phyloP scores from a whole-genome alignment of 1,284 basidiomycete genomes.

The Lentinula novae-zelandiae region DNA sequence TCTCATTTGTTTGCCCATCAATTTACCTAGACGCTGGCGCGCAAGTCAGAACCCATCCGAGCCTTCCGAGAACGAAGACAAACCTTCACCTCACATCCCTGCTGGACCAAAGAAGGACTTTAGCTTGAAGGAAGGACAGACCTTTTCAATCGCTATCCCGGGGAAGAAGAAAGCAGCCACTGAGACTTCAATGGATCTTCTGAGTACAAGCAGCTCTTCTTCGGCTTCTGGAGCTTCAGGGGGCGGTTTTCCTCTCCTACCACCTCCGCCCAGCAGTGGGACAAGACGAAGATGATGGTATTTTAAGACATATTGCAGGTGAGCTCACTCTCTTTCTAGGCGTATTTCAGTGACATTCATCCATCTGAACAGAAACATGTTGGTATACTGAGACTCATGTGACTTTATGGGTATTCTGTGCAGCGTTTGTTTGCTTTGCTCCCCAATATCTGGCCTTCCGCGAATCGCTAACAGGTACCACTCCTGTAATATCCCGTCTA shows the following conservation, averaged over 20 bases:
- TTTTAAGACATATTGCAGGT: neutral
- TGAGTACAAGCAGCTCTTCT: constrained; percentile 27
- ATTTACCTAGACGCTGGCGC: constrained; percentile 50
- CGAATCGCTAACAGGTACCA: no score
- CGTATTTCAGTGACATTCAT: neutral
- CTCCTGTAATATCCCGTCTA: no score
- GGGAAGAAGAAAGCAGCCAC: constrained; percentile 49
- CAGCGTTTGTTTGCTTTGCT: neutral
- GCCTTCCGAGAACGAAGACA: constrained; percentile 32
- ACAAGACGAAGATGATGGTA: constrained; percentile 26
- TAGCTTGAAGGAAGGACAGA: constrained; percentile 94
- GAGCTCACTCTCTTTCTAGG: neutral
- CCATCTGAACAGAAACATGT: neutral
- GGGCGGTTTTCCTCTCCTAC: constrained; percentile 60
- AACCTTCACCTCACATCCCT: constrained; percentile 57
- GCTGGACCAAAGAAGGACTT: constrained; percentile 91
- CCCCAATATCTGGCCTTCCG: no score
- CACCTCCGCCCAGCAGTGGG: constrained; percentile 65
- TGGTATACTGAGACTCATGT: neutral
- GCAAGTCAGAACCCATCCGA: constrained; percentile 54
- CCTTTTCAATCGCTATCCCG: constrained; percentile 89
- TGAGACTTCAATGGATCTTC: constrained; percentile 25
- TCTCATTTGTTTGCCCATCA: constrained; percentile 6
- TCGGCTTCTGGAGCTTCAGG: constrained; percentile 20
- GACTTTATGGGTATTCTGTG: neutral